Evolutionary conservation across 2,329 filamentous ascomycete genomes (phyloP), one percentile per base, ranked within the genome.

Genomic region (Botryotinia narcissicola): DNA sequence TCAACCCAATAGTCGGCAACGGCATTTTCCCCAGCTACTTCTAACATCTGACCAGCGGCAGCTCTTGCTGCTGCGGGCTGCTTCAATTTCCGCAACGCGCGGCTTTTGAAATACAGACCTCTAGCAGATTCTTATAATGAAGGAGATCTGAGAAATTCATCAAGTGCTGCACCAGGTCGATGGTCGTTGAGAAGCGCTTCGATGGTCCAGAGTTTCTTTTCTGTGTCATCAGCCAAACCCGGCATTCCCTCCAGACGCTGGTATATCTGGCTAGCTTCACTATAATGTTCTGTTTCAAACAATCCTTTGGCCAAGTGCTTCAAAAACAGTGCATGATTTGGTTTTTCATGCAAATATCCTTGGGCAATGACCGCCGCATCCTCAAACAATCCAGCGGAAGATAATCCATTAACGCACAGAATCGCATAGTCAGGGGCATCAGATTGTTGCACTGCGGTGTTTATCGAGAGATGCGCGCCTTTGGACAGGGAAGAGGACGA

Each of bases 201-300:
- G 35, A 69, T 69, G 48, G 48, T 69, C 48, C 66, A 69, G 14
- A 69, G 66, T 7, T 57, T 69, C 29, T 69, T 69, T 40, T 57
- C 48, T 20, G 22, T 4, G n/a, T 69, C 66, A n/a, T 42, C 25
- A 9, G 48, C 66, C 48, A 69, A 25, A 16, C 66, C 66, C 6
- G 48, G n/a, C 48, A 69, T 57, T 44, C n/a, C 48, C n/a, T 69
- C 48, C 54, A 69, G 40, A 57, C 66, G 66, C 51, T 44, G 48
- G 7, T 69, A 69, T 69, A 69, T 69, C 22, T 69, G 66, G 46
- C 66, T 57, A 37, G 66, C 66, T 42, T 69, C 66, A 20, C 48
- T 57, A 12, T 69, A 69, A 44, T 69, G 66, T 42, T 69, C 66
- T 32, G 25, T 59, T 69, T 69, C 66, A 25, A 69, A 69, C 18